phyloP scores from a whole-genome alignment of 2,329 filamentous ascomycete genomes.

The Paecilomyces variotii region DNA sequence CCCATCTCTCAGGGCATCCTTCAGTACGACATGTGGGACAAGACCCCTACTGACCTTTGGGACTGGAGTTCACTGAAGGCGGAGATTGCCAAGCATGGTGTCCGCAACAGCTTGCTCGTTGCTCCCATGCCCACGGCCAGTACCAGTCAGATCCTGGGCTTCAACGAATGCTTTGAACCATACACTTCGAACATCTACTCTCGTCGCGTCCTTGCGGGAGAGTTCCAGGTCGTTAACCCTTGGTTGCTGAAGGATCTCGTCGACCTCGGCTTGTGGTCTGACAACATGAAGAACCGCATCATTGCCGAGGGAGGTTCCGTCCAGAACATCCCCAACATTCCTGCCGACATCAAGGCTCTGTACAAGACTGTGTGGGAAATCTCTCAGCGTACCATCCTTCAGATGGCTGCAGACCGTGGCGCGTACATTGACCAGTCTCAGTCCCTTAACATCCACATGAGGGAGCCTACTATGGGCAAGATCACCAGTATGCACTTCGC shows the following conservation, averaged over 20 bases:
- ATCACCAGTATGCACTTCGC: slow-evolving; percentile 99
- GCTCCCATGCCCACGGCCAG: slow-evolving; percentile 97
- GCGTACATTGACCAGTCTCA: slow-evolving; percentile 99
- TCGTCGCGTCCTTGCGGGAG: slow-evolving; percentile 90
- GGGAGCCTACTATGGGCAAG: slow-evolving; percentile 98
- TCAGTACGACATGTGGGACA: slow-evolving; percentile 98
- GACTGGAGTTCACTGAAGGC: slow-evolving; percentile 87
- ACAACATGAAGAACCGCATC: slow-evolving; percentile 99
- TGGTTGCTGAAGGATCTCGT: slow-evolving; percentile 98
- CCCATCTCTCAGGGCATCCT: slow-evolving; percentile 92
- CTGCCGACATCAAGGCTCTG: slow-evolving; percentile 85
- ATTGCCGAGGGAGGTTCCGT: slow-evolving; percentile 94
- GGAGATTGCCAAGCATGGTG: slow-evolving; percentile 83
- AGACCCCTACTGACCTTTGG: slow-evolving; percentile 90
- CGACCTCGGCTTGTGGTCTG: slow-evolving; percentile 95
- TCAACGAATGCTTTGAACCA: slow-evolving; percentile 99
- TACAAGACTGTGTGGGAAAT: slow-evolving; percentile 99
- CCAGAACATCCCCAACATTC: slow-evolving; percentile 95
- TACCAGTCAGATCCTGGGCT: slow-evolving; percentile 94
- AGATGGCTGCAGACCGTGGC: slow-evolving; percentile 97
- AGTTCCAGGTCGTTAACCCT: slow-evolving; percentile 99
- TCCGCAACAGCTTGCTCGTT: slow-evolving; percentile 90
- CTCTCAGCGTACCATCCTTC: slow-evolving; percentile 85
- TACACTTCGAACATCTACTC: slow-evolving; percentile 99
- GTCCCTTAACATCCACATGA: slow-evolving; percentile 99